phyloP scores from a whole-genome alignment of 148 eudicot genomes.

The Fagopyrum homotropicum region DNA sequence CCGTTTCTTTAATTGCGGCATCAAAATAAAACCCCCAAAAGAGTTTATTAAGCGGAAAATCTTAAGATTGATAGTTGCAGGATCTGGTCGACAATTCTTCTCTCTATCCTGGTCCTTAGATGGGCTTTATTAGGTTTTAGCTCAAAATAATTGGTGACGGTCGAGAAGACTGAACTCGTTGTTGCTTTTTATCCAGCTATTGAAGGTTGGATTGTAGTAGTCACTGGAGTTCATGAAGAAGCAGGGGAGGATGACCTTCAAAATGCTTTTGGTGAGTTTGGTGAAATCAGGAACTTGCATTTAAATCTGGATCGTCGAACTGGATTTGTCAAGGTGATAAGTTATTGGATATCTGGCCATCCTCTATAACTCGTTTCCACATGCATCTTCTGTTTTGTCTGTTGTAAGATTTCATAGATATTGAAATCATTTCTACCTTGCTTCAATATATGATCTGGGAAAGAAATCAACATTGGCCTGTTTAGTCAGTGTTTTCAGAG shows the following conservation, averaged over 20 bases:
- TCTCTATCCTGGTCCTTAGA: not conserved
- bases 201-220: constrained; percentile 87
- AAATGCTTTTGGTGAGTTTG: constrained; percentile 73
- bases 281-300: constrained; percentile 80
- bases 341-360: not conserved
- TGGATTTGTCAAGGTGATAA: constrained; percentile 80
- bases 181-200: constrained; percentile 51
- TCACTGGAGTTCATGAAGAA: constrained; percentile 87
- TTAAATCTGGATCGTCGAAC: constrained; percentile 94
- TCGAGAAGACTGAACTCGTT: not conserved
- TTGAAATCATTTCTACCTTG: not conserved
- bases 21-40: not conserved
- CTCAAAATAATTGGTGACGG: not conserved
- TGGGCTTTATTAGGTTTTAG: not conserved
- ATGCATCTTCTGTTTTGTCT: not conserved
- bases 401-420: not conserved
- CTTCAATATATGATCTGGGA: not conserved
- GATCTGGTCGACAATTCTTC: not conserved
- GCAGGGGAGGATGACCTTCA: constrained; percentile 85
- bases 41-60: not conserved
- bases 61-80: not conserved
- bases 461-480: not conserved
- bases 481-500: not conserved
- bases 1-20: too few species aligned
- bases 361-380: not conserved